These are phyloP conservation scores for Stylosanthes scabra DNA, from an alignment of 331 rosid species.

Conservation along the genomic window DNA sequence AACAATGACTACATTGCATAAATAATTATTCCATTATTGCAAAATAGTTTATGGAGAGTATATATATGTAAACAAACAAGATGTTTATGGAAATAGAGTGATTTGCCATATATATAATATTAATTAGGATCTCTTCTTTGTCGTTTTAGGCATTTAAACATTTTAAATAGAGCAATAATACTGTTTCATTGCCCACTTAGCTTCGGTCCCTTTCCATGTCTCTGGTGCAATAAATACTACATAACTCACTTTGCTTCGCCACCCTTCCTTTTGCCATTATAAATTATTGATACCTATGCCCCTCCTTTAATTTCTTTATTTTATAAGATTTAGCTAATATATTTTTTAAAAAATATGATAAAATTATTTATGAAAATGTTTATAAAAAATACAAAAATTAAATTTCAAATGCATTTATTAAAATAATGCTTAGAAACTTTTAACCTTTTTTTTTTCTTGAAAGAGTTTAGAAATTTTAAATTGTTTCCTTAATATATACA, in stretches of 20 bases:
- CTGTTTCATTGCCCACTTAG: constrained; percentile 50
- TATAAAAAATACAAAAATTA: too few species aligned
- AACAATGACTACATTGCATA: background rate
- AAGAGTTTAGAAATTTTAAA: too few species aligned
- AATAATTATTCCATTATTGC: constrained; percentile 28
- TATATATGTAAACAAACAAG: constrained; percentile 45
- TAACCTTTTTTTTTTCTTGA: too few species aligned
- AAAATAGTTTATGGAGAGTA: constrained; percentile 37
- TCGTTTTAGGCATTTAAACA: constrained; percentile 51
- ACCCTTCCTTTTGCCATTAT: constrained; percentile 38
- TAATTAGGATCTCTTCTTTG: constrained; percentile 54
- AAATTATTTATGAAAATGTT: too few species aligned
- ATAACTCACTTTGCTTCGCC: constrained; percentile 51
- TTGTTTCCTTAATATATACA: too few species aligned
- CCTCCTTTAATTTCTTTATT: background rate
- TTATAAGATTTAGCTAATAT: background rate
- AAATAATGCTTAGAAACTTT: too few species aligned
- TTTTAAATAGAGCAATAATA: constrained; percentile 36
- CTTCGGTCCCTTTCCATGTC: constrained; percentile 73
- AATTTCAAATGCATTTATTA: too few species aligned
- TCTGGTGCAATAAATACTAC: constrained; percentile 56
- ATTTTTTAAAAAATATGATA: too few species aligned
- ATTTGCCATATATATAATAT: constrained; percentile 28
- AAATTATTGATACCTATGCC: constrained; percentile 12
- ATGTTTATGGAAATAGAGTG: too few species aligned